These are phyloP conservation scores for Vinca major DNA, from an alignment of 305 asterid species.

Conservation along the genomic window DNA sequence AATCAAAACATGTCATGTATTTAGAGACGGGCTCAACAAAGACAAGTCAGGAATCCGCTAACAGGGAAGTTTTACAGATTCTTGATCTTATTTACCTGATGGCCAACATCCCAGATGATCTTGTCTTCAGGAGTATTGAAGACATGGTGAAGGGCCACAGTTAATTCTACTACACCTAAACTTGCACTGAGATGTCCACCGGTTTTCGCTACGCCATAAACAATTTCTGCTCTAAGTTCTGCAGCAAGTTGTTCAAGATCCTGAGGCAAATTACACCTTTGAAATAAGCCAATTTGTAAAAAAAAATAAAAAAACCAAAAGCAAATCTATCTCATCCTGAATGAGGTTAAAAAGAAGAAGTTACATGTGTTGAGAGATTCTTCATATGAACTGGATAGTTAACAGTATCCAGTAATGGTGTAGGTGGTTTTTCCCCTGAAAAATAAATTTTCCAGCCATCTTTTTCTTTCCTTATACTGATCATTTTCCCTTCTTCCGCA, in stretches of 20 bases:
- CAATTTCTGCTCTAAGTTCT: slow-evolving; percentile 65
- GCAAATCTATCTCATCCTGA: background rate
- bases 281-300: too few relatives aligned
- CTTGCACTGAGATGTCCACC: slow-evolving; percentile 70
- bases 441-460: slow-evolving; percentile 52
- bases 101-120: slow-evolving; percentile 77
- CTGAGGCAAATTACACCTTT: slow-evolving; percentile 18
- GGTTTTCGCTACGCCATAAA: slow-evolving; percentile 41
- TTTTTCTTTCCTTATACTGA: slow-evolving; percentile 29
- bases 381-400: slow-evolving; percentile 67
- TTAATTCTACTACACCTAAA: slow-evolving; percentile 61
- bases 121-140: slow-evolving; percentile 58
- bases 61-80: too few relatives aligned
- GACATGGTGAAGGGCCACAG: slow-evolving; percentile 74
- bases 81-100: slow-evolving; percentile 40
- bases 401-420: slow-evolving; percentile 61
- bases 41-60: too few relatives aligned
- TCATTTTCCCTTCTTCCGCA: slow-evolving; percentile 24
- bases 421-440: slow-evolving; percentile 47
- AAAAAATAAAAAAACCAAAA: too few relatives aligned
- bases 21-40: too few relatives aligned
- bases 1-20: too few relatives aligned
- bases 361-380: slow-evolving; percentile 46
- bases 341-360: background rate
- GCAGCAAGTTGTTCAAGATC: slow-evolving; percentile 63